phyloP scores from a whole-genome alignment of 306 rosid species.

The Pueraria montana region DNA sequence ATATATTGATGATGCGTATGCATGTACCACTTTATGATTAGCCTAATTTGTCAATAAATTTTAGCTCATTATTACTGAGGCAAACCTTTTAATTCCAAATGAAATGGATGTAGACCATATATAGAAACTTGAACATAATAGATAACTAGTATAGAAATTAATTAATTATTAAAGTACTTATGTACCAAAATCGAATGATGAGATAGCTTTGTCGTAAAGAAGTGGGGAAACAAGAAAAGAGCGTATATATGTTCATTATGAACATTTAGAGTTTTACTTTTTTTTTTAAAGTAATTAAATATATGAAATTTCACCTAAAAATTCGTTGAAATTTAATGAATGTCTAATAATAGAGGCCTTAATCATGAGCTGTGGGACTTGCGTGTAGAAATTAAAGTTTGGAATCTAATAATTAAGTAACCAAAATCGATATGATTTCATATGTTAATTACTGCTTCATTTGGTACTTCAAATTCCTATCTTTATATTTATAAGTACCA shows the following conservation, averaged over 20 bases:
- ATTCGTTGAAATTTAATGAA: background rate
- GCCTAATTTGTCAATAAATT: background rate
- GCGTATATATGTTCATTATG: conserved; percentile 1
- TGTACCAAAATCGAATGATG: conserved; percentile 43
- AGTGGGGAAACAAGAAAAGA: conserved; percentile 40
- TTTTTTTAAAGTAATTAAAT: background rate
- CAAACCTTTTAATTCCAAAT: conserved; percentile 19
- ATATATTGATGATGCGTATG: conserved; percentile 7
- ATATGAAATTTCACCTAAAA: background rate
- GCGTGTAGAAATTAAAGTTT: conserved; percentile 37
- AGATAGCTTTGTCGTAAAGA: conserved; percentile 46
- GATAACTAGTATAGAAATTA: background rate
- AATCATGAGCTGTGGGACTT: conserved; percentile 53
- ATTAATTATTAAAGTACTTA: conserved; percentile 30
- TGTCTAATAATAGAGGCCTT: conserved; percentile 28
- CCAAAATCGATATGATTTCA: conserved; percentile 1
- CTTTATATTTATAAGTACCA: background rate
- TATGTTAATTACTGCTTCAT: conserved; percentile 9
- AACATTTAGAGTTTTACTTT: conserved; percentile 19
- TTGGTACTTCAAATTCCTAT: conserved; percentile 36
- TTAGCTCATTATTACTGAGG: conserved; percentile 18
- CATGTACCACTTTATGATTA: conserved; percentile 4
- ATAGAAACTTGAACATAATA: conserved; percentile 24
- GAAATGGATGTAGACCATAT: conserved; percentile 22
- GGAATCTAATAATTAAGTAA: conserved; percentile 43